Percentiles rank a stretch among this genome's conserved stretches.
phyloP scores from a whole-genome alignment of 495 filamentous ascomycete genomes.

The Aspergillus sclerotioniger region DNA sequence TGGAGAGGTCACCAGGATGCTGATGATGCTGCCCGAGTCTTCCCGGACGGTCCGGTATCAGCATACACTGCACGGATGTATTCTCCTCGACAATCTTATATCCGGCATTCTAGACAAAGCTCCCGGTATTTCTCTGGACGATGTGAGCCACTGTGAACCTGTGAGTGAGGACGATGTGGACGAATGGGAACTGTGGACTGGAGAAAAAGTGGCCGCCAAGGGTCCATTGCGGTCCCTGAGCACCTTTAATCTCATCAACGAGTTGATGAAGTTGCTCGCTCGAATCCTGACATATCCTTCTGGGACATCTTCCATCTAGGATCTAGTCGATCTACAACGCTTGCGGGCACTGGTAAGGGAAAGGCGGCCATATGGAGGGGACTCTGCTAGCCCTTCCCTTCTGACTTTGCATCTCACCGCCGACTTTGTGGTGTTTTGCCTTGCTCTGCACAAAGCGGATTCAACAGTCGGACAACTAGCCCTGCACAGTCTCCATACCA shows the following conservation, averaged over 20 bases:
- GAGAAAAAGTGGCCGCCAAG: background rate
- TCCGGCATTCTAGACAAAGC: slow-evolving; percentile 13
- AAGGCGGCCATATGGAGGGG: background rate
- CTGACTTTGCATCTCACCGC: slow-evolving; percentile 24
- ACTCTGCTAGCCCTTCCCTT: slow-evolving; percentile 15
- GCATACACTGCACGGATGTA: background rate
- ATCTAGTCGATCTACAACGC: background rate
- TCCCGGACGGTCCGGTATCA: background rate
- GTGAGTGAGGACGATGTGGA: slow-evolving; percentile 24
- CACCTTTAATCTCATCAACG: background rate
- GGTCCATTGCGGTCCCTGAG: background rate
- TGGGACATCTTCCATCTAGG: too few species aligned
- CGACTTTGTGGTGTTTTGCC: slow-evolving; percentile 17
- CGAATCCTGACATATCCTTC: background rate
- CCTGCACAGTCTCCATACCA: background rate
- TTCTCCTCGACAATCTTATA: slow-evolving; percentile 17
- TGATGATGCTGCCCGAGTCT: slow-evolving; percentile 19
- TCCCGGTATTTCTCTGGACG: slow-evolving; percentile 13
- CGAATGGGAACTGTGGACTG: slow-evolving; percentile 25
- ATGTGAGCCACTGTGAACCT: slow-evolving; percentile 6
- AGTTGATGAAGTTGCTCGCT: background rate
- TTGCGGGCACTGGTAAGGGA: background rate
- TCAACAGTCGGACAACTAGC: background rate
- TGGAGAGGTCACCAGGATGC: slow-evolving; percentile 51
- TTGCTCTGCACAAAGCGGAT: slow-evolving; percentile 6